phyloP scores from a whole-genome alignment of 768 basidiomycete species.

The Tylopilus subfusipes region DNA sequence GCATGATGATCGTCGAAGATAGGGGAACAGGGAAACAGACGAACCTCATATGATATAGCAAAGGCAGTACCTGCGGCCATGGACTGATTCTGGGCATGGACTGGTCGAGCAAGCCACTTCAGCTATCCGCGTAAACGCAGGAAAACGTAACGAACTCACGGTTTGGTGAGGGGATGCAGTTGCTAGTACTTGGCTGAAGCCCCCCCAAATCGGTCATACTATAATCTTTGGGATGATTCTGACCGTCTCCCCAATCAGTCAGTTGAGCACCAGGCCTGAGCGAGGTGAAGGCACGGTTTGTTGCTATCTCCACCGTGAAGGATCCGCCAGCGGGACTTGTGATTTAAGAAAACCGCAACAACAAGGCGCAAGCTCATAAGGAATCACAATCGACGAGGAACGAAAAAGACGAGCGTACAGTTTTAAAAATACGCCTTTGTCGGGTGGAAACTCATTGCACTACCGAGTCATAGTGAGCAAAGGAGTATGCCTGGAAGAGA shows the following conservation, averaged over 20 bases:
- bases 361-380: background rate
- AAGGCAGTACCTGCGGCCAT: constrained; percentile 6
- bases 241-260: constrained; percentile 6
- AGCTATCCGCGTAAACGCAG: background rate
- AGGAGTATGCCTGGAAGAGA: background rate
- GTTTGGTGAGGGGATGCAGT: constrained; percentile 7
- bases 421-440: background rate
- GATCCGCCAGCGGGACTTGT: background rate
- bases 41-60: constrained; percentile 14
- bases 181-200: background rate
- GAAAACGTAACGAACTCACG: constrained; percentile 3
- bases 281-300: background rate
- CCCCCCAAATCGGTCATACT: background rate
- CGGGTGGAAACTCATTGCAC: constrained; percentile 1
- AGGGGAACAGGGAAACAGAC: background rate
- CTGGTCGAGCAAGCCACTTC: background rate
- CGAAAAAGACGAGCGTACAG: constrained; percentile 6
- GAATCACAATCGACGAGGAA: background rate
- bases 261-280: rapidly evolving
- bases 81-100: constrained; percentile 13
- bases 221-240: background rate
- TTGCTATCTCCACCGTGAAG: constrained; percentile 4
- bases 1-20: background rate
- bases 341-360: background rate
- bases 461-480: background rate